phyloP scores from a whole-genome alignment of 768 basidiomycete genomes.

The Trametes sanguinea region DNA sequence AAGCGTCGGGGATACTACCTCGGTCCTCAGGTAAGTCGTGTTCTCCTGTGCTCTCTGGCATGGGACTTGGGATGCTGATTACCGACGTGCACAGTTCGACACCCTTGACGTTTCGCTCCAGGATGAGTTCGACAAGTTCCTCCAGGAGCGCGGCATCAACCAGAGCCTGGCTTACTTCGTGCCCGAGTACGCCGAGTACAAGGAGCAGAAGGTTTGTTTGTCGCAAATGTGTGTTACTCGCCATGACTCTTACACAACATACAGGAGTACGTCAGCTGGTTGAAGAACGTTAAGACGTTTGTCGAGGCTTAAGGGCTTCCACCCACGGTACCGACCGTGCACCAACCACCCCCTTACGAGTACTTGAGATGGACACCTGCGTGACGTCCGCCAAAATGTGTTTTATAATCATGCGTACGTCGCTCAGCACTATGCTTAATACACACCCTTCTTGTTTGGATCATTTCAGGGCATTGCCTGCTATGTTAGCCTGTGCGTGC shows the following conservation, averaged over 20 bases:
- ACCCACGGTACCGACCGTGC: not conserved
- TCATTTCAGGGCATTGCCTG: not conserved
- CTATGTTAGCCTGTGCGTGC: too few relatives aligned
- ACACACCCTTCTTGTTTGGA: conserved; percentile 16
- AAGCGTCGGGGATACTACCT: conserved; percentile 89
- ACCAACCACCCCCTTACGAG: not conserved
- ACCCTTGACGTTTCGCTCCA: conserved; percentile 86
- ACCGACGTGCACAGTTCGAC: conserved; percentile 61
- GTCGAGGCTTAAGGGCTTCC: conserved; percentile 49
- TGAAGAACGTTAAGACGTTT: conserved; percentile 79
- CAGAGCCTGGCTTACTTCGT: conserved; percentile 83
- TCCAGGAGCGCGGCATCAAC: conserved; percentile 89
- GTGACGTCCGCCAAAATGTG: conserved; percentile 2
- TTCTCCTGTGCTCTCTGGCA: conserved; percentile 17
- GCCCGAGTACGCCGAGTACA: conserved; percentile 83
- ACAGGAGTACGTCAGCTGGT: conserved; percentile 92
- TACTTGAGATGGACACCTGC: conserved; percentile 1
- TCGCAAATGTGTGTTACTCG: not conserved
- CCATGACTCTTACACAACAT: not conserved
- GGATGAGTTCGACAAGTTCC: conserved; percentile 87
- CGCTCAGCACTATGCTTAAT: conserved; percentile 11
- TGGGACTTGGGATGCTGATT: not conserved
- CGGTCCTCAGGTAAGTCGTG: conserved; percentile 71
- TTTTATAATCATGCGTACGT: conserved; percentile 14
- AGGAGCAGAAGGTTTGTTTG: conserved; percentile 84